Conservation (phyloP, 2,329 filamentous ascomycete species). For the Xylaria digitata region DNA sequence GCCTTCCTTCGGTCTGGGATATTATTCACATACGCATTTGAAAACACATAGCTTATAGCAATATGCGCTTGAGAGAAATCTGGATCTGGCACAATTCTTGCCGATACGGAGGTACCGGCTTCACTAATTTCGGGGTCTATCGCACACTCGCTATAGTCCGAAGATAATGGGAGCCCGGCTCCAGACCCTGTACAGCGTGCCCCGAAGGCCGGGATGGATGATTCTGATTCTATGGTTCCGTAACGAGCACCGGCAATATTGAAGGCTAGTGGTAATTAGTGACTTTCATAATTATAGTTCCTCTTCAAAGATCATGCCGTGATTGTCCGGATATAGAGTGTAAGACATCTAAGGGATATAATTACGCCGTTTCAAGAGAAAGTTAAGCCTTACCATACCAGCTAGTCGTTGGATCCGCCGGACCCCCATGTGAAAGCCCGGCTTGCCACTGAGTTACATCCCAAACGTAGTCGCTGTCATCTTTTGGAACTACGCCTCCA, state of each 20-base stretch:
- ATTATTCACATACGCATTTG: conserved; percentile 26
- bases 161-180: conserved; percentile 28
- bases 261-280: conserved; percentile 28
- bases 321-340: not conserved
- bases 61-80: conserved; percentile 31
- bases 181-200: conserved; percentile 27
- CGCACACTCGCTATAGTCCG: conserved; percentile 28
- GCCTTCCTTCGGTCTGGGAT: not conserved
- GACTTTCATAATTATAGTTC: not conserved
- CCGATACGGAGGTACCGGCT: conserved; percentile 19
- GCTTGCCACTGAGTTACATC: conserved; percentile 33
- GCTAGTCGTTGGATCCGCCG: conserved; percentile 28
- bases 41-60: conserved; percentile 31
- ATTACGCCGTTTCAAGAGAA: not conserved
- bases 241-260: conserved; percentile 16
- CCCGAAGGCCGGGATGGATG: conserved; percentile 31
- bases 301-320: not conserved
- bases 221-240: conserved; percentile 2
- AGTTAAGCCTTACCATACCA: conserved; percentile 31
- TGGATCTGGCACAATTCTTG: conserved; percentile 26
- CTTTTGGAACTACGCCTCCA: conserved; percentile 1
- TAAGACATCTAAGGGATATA: not conserved
- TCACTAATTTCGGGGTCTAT: conserved; percentile 11
- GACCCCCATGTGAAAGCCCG: conserved; percentile 36
- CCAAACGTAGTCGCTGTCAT: conserved; percentile 23